Evolutionary conservation across 2,329 filamentous ascomycete genomes (phyloP).

Genomic region (Metarhizium brunneum): DNA sequence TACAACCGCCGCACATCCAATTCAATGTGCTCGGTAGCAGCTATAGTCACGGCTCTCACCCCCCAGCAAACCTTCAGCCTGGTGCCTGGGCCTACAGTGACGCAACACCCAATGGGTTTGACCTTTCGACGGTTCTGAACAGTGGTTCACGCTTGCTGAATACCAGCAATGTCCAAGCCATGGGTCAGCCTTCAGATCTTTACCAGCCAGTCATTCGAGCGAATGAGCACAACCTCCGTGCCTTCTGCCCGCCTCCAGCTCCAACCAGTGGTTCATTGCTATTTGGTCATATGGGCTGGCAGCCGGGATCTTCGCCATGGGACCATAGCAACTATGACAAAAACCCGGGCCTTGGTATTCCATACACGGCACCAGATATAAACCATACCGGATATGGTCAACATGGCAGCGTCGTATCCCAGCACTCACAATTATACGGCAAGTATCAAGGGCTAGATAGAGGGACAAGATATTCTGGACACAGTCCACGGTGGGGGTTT

Average conservation of each 20-base stretch:
- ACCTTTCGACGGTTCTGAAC: background rate
- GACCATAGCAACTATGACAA: slow-evolving; percentile 4
- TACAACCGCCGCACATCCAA: slow-evolving; percentile 6
- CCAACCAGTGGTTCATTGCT: slow-evolving; percentile 20
- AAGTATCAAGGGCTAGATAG: background rate
- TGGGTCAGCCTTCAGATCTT: slow-evolving; percentile 10
- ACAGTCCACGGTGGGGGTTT: background rate
- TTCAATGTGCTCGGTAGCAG: slow-evolving; percentile 2
- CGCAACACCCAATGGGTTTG: background rate
- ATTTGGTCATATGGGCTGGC: slow-evolving; percentile 19
- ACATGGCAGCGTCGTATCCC: background rate
- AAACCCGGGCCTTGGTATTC: background rate
- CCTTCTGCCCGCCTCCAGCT: slow-evolving; percentile 27
- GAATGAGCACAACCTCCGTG: slow-evolving; percentile 27
- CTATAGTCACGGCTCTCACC: background rate
- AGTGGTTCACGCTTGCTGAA: background rate
- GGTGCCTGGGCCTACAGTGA: background rate
- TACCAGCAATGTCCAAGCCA: background rate
- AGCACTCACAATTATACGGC: background rate
- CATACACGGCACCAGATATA: background rate
- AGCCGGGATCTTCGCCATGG: slow-evolving; percentile 7
- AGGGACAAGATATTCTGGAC: background rate
- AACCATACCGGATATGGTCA: background rate
- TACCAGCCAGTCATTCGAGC: slow-evolving; percentile 25
- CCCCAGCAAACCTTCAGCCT: background rate